These are phyloP conservation scores for Cordyceps cicadae DNA, from an alignment of 2,329 filamentous ascomycete species.

Conservation along the genomic window DNA sequence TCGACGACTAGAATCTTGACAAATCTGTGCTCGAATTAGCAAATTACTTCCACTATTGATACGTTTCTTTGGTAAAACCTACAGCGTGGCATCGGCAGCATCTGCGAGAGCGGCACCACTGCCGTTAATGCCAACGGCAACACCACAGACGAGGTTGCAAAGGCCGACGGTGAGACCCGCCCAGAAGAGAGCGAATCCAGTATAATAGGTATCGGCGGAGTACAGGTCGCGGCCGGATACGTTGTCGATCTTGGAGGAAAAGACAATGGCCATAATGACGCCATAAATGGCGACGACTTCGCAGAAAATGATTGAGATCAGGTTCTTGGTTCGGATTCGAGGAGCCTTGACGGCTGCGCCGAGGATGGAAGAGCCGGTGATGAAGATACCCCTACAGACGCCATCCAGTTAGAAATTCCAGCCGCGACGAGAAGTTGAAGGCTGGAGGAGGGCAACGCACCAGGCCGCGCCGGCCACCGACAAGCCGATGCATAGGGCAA, in stretches of 20 bases:
- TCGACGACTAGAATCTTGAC: constrained; percentile 99
- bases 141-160: constrained; percentile 93
- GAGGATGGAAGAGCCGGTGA: constrained; percentile 94
- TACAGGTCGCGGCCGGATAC: constrained; percentile 58
- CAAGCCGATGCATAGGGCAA: constrained; percentile 87
- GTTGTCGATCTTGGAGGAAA: constrained; percentile 74
- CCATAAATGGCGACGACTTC: constrained; percentile 99
- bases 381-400: constrained; percentile 82
- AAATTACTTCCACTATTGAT: constrained; percentile 9
- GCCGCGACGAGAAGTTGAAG: constrained; percentile 24
- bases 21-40: constrained; percentile 52
- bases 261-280: constrained; percentile 99
- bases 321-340: constrained; percentile 96
- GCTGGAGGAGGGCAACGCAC: constrained; percentile 35
- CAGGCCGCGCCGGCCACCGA: constrained; percentile 97
- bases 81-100: constrained; percentile 86
- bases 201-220: constrained; percentile 79
- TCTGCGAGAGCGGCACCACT: constrained; percentile 93
- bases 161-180: constrained; percentile 85
- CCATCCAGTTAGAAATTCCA: constrained; percentile 14
- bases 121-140: constrained; percentile 96
- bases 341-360: constrained; percentile 95
- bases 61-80: constrained; percentile 28
- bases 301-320: constrained; percentile 99
- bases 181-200: constrained; percentile 95